These are phyloP conservation scores for Coniochaeta sp. DNA, from an alignment of 2,329 filamentous ascomycete genomes.

Conservation along the genomic window DNA sequence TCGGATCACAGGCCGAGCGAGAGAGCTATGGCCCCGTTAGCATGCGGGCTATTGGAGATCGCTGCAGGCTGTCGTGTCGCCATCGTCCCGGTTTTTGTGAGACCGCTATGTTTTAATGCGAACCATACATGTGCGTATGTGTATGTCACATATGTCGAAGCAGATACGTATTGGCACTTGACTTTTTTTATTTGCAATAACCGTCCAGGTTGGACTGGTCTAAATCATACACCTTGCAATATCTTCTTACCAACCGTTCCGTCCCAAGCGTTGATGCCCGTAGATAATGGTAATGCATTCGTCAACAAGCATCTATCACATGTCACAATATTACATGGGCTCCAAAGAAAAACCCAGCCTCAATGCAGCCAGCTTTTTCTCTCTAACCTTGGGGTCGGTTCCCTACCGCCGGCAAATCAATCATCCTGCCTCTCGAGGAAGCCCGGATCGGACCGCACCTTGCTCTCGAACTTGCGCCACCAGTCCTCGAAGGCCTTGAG, in stretches of 20 bases:
- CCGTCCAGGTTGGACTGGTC: too few species aligned
- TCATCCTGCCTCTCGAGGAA: slow-evolving; percentile 65
- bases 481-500: slow-evolving; percentile 92
- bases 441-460: slow-evolving; percentile 74
- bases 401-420: neutral
- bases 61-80: neutral
- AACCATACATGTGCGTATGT: neutral
- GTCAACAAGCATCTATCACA: neutral
- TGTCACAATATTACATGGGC: neutral
- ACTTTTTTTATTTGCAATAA: neutral
- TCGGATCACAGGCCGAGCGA: neutral
- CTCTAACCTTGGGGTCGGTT: neutral
- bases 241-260: too few species aligned
- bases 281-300: neutral
- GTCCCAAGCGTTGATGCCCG: neutral
- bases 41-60: slow-evolving; percentile 1
- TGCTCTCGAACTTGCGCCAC: slow-evolving; percentile 94
- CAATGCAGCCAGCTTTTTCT: neutral
- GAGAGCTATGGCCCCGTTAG: neutral
- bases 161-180: neutral
- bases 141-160: neutral
- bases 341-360: neutral
- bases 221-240: too few species aligned
- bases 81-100: neutral
- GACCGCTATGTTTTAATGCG: neutral